Evolutionary conservation across 768 basidiomycete genomes (phyloP), one percentile per base, ranked within the genome.

Genomic region (Amanita thiersii): DNA sequence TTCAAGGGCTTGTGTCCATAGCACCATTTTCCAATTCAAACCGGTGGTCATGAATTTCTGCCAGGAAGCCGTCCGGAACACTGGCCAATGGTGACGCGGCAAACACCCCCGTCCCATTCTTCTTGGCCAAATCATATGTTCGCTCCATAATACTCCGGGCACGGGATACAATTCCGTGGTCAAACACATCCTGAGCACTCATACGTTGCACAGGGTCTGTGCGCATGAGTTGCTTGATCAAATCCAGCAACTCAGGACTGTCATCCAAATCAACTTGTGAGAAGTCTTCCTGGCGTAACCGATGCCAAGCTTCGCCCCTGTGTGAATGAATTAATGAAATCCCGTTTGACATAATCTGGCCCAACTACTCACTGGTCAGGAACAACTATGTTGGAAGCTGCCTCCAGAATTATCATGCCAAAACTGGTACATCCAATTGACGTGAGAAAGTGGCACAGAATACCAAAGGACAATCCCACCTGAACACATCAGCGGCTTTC

Each of bases 401-500:
- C 83, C 71, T 99, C 96, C 40, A 99, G 75, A 64, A 97, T 80
- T 48, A 88, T 86, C 75, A 98, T 87, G 43, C 96, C 96, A 57
- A 99, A 75, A 65, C 93, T 93, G 57, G 40, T 24, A 36, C 31
- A 47, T 52, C 46, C 43, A 55, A 52, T 32, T 48, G 54, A 62
- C 63, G 61, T 75, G 65, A 73, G 67, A 66, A 62, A 44, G 21
- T 47, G 21, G 41, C 36, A 43, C 40, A 45, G 46, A 47, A 40
- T 39, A 50, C 58, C 63, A 59, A 56, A 59, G 60, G 55, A 55
- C 46, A 32, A 47, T 67, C 83, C 64, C 57, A 91, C 92, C 86
- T 92, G 71, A 98, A 99, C 42, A 98, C 78, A 68, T 99, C 96
- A 40, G 96, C 93, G 47, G 86, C 88, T 63, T 81, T 87, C 53